phyloP scores from a whole-genome alignment of 306 rosid genomes.

The Rosa persica region DNA sequence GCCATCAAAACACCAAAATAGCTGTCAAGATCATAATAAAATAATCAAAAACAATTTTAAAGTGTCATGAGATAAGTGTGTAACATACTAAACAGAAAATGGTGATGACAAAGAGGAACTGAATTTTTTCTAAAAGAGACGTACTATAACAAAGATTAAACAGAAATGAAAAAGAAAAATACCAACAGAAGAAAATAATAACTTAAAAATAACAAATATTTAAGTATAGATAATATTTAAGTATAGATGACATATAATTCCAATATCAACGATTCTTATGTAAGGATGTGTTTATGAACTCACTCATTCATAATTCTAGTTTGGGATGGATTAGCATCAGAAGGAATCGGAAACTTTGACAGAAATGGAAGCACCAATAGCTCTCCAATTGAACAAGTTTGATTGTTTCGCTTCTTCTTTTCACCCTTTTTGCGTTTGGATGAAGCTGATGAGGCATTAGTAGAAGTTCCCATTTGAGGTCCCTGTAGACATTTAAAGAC shows the following conservation, averaged over 20 bases:
- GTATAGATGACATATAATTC: conserved; percentile 3
- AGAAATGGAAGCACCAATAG: conserved; percentile 88
- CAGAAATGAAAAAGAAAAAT: conserved; percentile 4
- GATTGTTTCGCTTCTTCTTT: conserved; percentile 53
- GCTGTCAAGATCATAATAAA: conserved; percentile 45
- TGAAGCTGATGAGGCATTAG: conserved; percentile 44
- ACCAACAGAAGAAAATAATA: background rate
- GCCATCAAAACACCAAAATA: conserved; percentile 86
- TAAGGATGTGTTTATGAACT: conserved; percentile 31
- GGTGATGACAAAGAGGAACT: background rate
- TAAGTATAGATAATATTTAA: conserved; percentile 5
- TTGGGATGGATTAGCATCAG: conserved; percentile 50
- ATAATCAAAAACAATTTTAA: conserved; percentile 3
- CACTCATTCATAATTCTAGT: conserved; percentile 56
- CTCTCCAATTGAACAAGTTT: conserved; percentile 68
- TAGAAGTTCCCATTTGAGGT: conserved; percentile 50
- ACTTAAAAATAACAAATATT: conserved; percentile 2
- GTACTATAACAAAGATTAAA: conserved; percentile 11
- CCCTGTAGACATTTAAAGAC: conserved; percentile 54
- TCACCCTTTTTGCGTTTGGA: conserved; percentile 82
- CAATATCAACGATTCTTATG: background rate
- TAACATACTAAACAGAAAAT: background rate
- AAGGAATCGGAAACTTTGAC: conserved; percentile 81
- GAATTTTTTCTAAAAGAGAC: background rate
- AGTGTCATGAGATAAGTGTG: background rate